Evolutionary conservation across 73 alveolate genomes (phyloP).

Genomic region (Paramecium pentaurelia): DNA sequence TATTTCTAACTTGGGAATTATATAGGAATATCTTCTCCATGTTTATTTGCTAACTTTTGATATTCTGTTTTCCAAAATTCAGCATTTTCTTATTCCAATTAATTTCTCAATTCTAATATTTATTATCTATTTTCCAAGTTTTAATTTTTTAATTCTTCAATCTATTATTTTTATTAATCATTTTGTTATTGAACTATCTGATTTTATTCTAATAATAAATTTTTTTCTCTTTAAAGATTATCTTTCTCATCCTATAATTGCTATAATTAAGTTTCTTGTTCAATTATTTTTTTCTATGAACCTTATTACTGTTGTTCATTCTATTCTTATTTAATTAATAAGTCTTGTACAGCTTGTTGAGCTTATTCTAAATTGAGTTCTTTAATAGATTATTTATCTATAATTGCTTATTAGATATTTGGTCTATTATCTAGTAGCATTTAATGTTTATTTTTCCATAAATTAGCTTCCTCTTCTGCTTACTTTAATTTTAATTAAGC

Average conservation of each 20-base stretch:
- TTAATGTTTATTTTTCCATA: slow-evolving; percentile 4
- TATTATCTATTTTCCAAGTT: neutral
- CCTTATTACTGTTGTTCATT: neutral
- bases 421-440: neutral
- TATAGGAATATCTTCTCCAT: neutral
- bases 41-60: neutral
- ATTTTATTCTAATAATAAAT: neutral
- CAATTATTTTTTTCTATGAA: neutral
- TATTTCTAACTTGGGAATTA: neutral
- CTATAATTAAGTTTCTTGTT: neutral
- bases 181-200: neutral
- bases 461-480: neutral
- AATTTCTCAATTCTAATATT: neutral
- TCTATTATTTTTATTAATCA: neutral
- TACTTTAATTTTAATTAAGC: neutral
- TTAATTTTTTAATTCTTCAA: neutral
- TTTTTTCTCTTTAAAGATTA: neutral
- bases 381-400: neutral
- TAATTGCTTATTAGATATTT: neutral
- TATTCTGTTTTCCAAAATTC: neutral
- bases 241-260: neutral
- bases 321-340: neutral
- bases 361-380: neutral
- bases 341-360: neutral
- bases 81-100: neutral